These are phyloP conservation scores for Entomortierella parvispora DNA, from an alignment of 192 early-diverging fungal species.

Conservation along the genomic window DNA sequence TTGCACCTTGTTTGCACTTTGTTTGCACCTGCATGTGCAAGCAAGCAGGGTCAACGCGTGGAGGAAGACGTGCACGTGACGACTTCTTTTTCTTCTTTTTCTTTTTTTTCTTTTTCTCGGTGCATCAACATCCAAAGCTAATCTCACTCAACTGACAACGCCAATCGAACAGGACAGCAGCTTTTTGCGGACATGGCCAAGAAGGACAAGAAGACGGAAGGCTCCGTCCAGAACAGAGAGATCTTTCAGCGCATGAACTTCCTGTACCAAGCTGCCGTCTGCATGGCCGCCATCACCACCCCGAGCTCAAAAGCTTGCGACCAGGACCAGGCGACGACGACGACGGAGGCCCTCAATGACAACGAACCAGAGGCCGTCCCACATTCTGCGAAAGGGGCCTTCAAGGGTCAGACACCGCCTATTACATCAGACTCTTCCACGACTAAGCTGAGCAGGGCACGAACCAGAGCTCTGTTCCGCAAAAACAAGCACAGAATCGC, in stretches of 20 bases:
- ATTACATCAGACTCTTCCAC: not conserved
- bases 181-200: no score
- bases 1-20: no score
- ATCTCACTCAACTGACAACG: no score
- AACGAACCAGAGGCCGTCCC: not conserved
- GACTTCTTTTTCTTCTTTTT: no score
- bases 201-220: slow-evolving; percentile 44
- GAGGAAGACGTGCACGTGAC: no score
- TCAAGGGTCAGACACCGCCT: not conserved
- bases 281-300: slow-evolving; percentile 61
- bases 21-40: no score
- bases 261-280: slow-evolving; percentile 68
- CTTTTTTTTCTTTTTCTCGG: no score
- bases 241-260: slow-evolving; percentile 74
- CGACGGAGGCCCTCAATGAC: no score
- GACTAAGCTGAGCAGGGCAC: slow-evolving; percentile 20
- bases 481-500: slow-evolving; percentile 23
- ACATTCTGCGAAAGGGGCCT: no score
- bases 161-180: no score
- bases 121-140: no score
- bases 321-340: not conserved
- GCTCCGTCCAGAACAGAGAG: slow-evolving; percentile 57
- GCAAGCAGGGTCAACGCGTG: no score
- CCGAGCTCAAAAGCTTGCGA: not conserved
- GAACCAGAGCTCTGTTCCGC: slow-evolving; percentile 10